Conservation (phyloP, 2,329 filamentous ascomycete species). For the Sporothrix humicola region DNA sequence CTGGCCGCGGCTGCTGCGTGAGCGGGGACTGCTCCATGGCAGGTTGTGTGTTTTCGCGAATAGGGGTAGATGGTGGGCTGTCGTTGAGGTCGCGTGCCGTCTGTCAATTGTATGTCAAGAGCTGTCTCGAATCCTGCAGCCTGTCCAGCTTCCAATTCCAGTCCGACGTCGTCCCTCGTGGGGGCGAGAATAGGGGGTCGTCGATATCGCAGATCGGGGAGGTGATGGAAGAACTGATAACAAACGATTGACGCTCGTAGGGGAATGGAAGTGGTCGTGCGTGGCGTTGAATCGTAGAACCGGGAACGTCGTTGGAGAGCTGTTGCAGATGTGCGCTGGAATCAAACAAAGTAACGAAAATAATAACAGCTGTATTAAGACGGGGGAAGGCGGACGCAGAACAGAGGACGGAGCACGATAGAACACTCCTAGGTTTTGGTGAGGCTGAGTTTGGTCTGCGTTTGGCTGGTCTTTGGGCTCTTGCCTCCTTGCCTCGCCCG, state of each 20-base stretch:
- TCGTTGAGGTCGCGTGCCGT: background rate
- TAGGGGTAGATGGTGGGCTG: background rate
- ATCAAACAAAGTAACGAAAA: background rate
- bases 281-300: background rate
- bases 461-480: background rate
- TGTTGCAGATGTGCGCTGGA: background rate
- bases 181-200: background rate
- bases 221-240: too few relatives aligned
- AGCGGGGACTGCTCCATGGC: conserved; percentile 73
- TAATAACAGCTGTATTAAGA: background rate
- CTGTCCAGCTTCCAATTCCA: background rate
- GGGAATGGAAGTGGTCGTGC: background rate
- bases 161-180: background rate
- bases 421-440: background rate
- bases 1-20: conserved; percentile 87
- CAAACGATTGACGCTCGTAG: background rate
- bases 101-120: background rate
- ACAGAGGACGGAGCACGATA: background rate
- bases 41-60: background rate
- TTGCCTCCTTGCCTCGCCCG: background rate
- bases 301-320: background rate
- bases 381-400: background rate
- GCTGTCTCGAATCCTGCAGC: background rate
- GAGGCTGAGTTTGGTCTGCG: conserved; percentile 2
- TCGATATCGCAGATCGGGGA: background rate